Evolutionary conservation across 1,284 basidiomycete species (phyloP), one percentile per base, ranked within the genome.

Genomic region (Fomitopsis palustris): DNA sequence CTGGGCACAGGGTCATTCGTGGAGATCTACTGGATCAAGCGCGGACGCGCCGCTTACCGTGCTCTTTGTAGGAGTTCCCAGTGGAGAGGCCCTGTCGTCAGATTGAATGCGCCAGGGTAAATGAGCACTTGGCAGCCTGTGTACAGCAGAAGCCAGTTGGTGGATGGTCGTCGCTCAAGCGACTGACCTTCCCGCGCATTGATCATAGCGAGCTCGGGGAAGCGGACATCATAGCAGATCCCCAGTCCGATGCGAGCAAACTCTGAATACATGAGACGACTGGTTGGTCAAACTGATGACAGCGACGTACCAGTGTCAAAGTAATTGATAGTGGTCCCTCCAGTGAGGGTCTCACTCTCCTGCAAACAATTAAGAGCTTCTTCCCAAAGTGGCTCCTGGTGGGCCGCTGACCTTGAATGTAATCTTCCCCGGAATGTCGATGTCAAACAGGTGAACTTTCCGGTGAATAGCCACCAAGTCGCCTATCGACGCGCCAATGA

Each of bases 401-500:
- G 45, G 38, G 25, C 33, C 45, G 66, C 76, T 62, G 58, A 91
- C 95, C 80, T 96, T 96, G 85, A 99, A 99, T 4, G 79, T 95
- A 75, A 99, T 98, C 73, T 93, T 90, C 19, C 96, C 96, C 0
- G 95, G 95, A 57, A 98, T 96, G 71, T 99, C 93, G 62, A 99
- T 98, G 73, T 99, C 96, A 71, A 99, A 99, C 9, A 99, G 79
- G 71, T 99, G 97, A 1, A 99, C 84, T 75, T 99, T 98, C 56
- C 96, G 87, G 73, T 98, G 94, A 38, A 86, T 86, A 0, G 92
- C 90, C 29, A 99, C 86, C 42, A 98, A 82, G 54, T 91, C 85
- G 14, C 93, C 93, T 93, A 62, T 35, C 19, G 12, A 9, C 16
- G 35, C 17, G 17, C 66, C 41, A n/a, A n/a, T 53, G 23, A 17